Conservation (phyloP, 768 basidiomycete genomes). For the Lentinula aciculospora region DNA sequence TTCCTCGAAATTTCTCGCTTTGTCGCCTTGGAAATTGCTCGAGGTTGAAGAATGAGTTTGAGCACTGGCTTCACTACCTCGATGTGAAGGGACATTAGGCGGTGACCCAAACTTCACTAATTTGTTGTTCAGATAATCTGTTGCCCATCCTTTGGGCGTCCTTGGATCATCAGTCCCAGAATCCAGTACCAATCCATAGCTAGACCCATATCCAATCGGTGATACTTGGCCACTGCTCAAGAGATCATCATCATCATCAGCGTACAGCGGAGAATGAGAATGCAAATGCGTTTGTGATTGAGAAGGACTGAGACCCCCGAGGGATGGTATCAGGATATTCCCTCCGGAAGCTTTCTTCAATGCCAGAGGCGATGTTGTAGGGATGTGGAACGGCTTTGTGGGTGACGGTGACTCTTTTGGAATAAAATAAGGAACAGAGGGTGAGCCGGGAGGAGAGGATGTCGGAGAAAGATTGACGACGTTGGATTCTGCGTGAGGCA, state of each 20-base stretch:
- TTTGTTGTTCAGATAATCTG: not conserved
- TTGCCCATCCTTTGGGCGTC: not conserved
- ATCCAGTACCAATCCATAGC: not conserved
- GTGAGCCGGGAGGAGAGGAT: slow-evolving; percentile 3
- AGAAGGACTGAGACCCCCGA: not conserved
- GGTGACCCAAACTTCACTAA: not conserved
- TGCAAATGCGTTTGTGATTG: not conserved
- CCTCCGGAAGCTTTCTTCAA: not conserved
- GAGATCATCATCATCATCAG: slow-evolving; percentile 58
- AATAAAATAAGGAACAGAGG: not conserved
- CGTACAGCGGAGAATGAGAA: slow-evolving; percentile 3
- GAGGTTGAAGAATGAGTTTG: not conserved
- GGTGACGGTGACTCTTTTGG: not conserved
- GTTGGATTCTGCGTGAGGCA: not conserved
- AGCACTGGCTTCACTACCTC: not conserved
- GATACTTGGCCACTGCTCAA: slow-evolving; percentile 77
- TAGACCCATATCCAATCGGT: slow-evolving; percentile 47
- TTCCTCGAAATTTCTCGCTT: not conserved
- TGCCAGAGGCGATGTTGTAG: not conserved
- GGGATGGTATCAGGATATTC: not conserved
- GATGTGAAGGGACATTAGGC: not conserved
- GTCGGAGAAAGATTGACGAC: not conserved
- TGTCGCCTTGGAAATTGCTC: not conserved
- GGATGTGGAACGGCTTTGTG: not conserved
- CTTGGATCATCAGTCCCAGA: slow-evolving; percentile 4